These are phyloP conservation scores for Vitis hybrid DNA, from an alignment of 177 flowering plant species.

Conservation along the genomic window DNA sequence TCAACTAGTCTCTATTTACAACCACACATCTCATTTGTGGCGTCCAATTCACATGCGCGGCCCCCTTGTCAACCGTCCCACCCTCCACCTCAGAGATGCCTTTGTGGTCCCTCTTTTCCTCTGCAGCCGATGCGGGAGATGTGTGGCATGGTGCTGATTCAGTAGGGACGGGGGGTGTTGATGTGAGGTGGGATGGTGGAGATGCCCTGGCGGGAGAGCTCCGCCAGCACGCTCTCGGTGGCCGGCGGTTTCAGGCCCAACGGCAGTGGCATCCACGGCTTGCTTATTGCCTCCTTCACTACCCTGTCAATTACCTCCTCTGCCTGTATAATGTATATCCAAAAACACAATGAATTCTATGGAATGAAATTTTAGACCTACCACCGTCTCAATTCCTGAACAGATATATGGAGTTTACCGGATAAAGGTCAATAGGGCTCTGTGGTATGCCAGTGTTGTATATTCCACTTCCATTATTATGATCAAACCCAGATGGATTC, in stretches of 20 bases:
- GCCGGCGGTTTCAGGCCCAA: conserved; percentile 85
- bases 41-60: conserved; percentile 11
- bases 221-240: conserved; percentile 65
- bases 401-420: conserved; percentile 33
- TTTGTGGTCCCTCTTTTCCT: not conserved
- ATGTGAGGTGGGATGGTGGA: conserved; percentile 46
- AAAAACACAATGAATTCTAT: not conserved
- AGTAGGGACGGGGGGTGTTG: conserved; percentile 20
- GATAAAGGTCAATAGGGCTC: conserved; percentile 32
- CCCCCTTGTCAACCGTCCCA: conserved; percentile 1
- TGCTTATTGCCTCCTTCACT: conserved; percentile 76
- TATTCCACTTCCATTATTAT: conserved; percentile 7
- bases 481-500: conserved; percentile 28
- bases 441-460: conserved; percentile 11
- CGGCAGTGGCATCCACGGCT: conserved; percentile 84
- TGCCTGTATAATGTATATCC: conserved; percentile 38
- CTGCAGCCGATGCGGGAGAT: not conserved
- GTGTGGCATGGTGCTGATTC: conserved; percentile 5
- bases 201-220: conserved; percentile 75
- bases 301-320: conserved; percentile 72
- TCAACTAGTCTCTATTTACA: conserved; percentile 7
- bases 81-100: not conserved
- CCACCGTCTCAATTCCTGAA: not conserved
- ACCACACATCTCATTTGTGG: conserved; percentile 17
- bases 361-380: not conserved